A percentile compares a stretch with the other conserved stretches of the same genome.
These are phyloP conservation scores for Oryza rufipogon DNA, from an alignment of 176 grass and related monocot genomes.

Conservation along the genomic window DNA sequence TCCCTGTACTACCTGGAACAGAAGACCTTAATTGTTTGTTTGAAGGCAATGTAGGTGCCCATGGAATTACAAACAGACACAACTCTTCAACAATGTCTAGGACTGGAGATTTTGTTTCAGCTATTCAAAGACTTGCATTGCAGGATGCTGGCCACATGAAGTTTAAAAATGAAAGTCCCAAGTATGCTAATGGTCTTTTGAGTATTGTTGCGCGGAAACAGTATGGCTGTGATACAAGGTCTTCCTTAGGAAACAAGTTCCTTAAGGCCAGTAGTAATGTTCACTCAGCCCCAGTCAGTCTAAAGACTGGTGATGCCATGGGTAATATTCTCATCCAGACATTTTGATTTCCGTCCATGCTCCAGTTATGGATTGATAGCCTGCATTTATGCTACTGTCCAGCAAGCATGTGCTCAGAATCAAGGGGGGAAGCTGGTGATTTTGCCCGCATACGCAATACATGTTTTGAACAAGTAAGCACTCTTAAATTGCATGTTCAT, in stretches of 20 bases:
- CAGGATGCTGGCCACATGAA: constrained; percentile 42
- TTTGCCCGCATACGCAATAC: constrained; percentile 58
- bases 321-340: constrained; percentile 51
- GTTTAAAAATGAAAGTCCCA: constrained; percentile 44
- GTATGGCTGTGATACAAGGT: constrained; percentile 40
- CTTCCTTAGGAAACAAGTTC: constrained; percentile 51
- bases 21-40: constrained; percentile 42
- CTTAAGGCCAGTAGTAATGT: neutral
- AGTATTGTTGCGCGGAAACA: constrained; percentile 42
- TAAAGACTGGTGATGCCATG: constrained; percentile 60
- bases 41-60: constrained; percentile 19
- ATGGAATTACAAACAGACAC: constrained; percentile 2
- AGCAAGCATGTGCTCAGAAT: constrained; percentile 59
- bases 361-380: constrained; percentile 2
- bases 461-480: constrained; percentile 68
- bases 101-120: constrained; percentile 52
- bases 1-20: constrained; percentile 49
- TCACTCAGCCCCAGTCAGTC: constrained; percentile 46
- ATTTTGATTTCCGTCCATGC: neutral
- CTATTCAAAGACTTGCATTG: constrained; percentile 48
- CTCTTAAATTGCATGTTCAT: neutral
- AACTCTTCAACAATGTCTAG: constrained; percentile 33
- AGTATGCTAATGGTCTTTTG: constrained; percentile 40
- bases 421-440: constrained; percentile 61
- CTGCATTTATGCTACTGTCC: constrained; percentile 2